Base-by-base conservation (phyloP, 768 basidiomycete genomes). In the Agrocybe praecox region DNA sequence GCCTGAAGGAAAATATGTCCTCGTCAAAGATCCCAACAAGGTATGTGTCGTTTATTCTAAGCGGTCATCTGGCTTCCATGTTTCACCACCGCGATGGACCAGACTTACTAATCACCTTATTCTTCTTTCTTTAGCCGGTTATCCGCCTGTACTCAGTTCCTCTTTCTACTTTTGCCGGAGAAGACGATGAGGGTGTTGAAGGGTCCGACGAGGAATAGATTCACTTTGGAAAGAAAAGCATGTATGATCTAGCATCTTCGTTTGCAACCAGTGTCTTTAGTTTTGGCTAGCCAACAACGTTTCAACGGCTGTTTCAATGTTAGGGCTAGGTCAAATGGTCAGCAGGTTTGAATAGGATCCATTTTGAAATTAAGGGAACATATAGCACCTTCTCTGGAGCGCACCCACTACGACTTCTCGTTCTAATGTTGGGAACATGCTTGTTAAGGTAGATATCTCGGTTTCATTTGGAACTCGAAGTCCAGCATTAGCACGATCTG, bases 1-100 rank as follows among this genome's bases (percentile, higher is more conserved):
- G 87, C 93, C 94, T 19, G 96, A 98, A 73, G 97, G 97, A 71
- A 97, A 97, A 72, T 99, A 98, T 69, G 91, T 98, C 14, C 78
- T 99, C 23, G 87, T 99, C 51, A 97, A 96, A 75, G 97, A 99
- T 73, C 96, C 97, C 17, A 98, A 98, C 82, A 94, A 86, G 86
- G 96, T 96, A 67, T 65, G 82, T 71, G 32, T 43, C 48, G 49
- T 52, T 62, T 55, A 49, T 36, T 10, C 12, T 19, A 17, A n/a
- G 50, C 23, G 6, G 40, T 43, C 26, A 18, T 49, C 34, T 48
- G 45, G 26, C 40, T 52, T 53, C 46, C 59, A 18, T 54, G 46
- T 56, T 56, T 56, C 26, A 29, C 26, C 26, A 5, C 5, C 26
- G 51, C 52, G 40, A 36, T 53, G 44, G 32, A 45, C 42, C 32